Evolutionary conservation across 2,329 filamentous ascomycete genomes (phyloP).

Genomic region (Trichoderma sp.): DNA sequence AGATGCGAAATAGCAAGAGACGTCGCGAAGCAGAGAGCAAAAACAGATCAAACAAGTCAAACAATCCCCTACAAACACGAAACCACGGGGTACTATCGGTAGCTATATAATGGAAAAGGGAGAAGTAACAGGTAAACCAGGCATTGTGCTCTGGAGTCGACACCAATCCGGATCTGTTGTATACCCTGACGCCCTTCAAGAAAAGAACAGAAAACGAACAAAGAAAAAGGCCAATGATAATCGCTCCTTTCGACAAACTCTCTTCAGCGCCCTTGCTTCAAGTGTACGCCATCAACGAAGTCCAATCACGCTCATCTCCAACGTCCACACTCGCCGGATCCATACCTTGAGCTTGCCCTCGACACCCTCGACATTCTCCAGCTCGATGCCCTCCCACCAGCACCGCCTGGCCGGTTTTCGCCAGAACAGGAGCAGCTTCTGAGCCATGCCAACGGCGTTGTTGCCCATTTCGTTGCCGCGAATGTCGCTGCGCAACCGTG

Average conservation of each 20-base stretch:
- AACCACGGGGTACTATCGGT: background rate
- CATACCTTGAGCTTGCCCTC: conserved; percentile 94
- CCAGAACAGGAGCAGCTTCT: conserved; percentile 97
- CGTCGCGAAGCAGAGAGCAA: background rate
- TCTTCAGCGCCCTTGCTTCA: background rate
- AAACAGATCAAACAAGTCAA: background rate
- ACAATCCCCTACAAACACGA: conserved; percentile 1
- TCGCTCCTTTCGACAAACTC: background rate
- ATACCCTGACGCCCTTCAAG: conserved; percentile 28
- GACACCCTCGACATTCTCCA: conserved; percentile 86
- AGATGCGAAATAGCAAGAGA: conserved; percentile 8
- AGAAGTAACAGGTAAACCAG: conserved; percentile 24
- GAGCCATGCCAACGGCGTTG: conserved; percentile 93
- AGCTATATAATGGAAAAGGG: conserved; percentile 21
- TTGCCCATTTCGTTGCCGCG: conserved; percentile 74
- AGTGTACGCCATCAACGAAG: conserved; percentile 58
- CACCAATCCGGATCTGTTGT: conserved; percentile 28
- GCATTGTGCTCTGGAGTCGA: conserved; percentile 23
- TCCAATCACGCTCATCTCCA: conserved; percentile 96
- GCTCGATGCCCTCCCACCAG: conserved; percentile 98
- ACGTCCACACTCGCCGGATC: conserved; percentile 96
- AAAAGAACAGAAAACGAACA: background rate
- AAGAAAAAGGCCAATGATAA: conserved; percentile 13
- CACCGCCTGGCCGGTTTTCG: conserved; percentile 92
- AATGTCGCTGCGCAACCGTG: conserved; percentile 89